Conservation (phyloP, 805 yeast genomes). For the Candida nitratophila region DNA sequence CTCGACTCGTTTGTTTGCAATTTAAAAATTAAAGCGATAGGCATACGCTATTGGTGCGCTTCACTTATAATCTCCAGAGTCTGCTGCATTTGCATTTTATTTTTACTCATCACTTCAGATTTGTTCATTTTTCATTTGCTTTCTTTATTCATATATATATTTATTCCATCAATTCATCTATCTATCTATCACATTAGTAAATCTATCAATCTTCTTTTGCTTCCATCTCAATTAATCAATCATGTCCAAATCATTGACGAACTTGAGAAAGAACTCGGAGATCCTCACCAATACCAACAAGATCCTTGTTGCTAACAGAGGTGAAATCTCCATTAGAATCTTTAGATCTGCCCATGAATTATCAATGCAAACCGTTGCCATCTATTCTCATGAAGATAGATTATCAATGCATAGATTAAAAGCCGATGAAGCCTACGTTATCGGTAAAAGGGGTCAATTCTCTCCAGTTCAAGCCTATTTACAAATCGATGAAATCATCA, state of each 20-base stretch:
- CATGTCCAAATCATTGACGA: constrained; percentile 15
- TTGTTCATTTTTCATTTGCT: no score
- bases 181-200: not conserved
- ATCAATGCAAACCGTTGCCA: constrained; percentile 95
- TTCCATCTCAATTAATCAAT: not conserved
- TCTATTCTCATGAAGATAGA: constrained; percentile 93
- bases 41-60: no score
- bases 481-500: constrained; percentile 90
- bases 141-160: no score
- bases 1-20: no score
- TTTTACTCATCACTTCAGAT: no score
- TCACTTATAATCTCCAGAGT: no score
- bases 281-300: constrained; percentile 48
- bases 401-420: constrained; percentile 91
- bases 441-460: constrained; percentile 82
- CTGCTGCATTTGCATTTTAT: not conserved
- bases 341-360: constrained; percentile 97
- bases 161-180: not conserved
- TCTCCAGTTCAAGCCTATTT: constrained; percentile 95
- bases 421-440: constrained; percentile 89
- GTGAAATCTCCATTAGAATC: constrained; percentile 81
- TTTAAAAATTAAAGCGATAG: no score
- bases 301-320: constrained; percentile 77
- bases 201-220: not conserved
- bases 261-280: constrained; percentile 33